Evolutionary conservation across 768 basidiomycete genomes (phyloP), one percentile per base, ranked within the genome.

Genomic region (Royoungia palumana): DNA sequence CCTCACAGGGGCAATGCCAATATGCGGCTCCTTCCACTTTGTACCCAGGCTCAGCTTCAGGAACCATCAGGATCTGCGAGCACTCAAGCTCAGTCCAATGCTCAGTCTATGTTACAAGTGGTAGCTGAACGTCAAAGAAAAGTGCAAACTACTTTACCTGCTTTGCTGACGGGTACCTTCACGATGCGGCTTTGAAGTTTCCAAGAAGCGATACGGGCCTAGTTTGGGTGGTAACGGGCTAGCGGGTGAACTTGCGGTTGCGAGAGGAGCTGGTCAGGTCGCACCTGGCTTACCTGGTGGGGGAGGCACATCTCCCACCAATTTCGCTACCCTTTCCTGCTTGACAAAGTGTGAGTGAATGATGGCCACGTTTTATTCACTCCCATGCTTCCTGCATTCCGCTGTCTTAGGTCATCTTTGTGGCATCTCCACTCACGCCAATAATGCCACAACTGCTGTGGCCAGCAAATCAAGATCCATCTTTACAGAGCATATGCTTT

Each of bases 251-350:
- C 13, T 12, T 3, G 43, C 47, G 43, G 47, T 55, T 19, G n/a
- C 30, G n/a, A 51, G 51, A 20, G 50, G 53, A 17, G 52, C 49
- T 22, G 35, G 11, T 17, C 55, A 47, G n/a, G 44, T 13, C 39
- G 38, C 35, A 20, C 42, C 59, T 46, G n/a, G n/a, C n/a, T n/a
- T n/a, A 27, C 51, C 61, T 43, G 57, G 62, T 38, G 57, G 52
- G 40, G 62, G 9, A 65, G 62, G 65, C 67, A 54, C 51, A 65
- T 65, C 22, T 41, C 36, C 28, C 8, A 47, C 51, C 49, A 44
- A 17, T 53, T 14, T 49, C 1, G 6, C 14, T 30, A 27, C 0
- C 5, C 19, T 16, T n/a, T 6, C 17, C 14, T 13, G n/a, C 25
- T 11, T 16, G 21, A 8, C 21, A 14, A 24, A 21, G 22, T 39